A percentile compares a stretch with the other conserved stretches of the same genome.
phyloP scores from a whole-genome alignment of 768 basidiomycete species.

The Glaciozyma antarctica region DNA sequence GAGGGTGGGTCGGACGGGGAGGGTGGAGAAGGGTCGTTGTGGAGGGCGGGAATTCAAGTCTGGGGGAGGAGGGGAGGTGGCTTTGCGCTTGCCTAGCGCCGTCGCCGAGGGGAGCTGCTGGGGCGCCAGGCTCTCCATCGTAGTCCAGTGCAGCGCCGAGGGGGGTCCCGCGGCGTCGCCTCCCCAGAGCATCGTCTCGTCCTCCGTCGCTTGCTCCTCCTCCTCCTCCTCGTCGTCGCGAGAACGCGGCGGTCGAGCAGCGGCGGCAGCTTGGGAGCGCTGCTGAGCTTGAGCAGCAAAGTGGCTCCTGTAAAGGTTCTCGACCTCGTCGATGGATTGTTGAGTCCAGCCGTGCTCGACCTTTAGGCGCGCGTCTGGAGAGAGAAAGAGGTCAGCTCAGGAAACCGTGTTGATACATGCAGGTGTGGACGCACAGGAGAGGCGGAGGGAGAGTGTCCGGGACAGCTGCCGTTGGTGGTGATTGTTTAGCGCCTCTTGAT shows the following conservation, averaged over 20 bases:
- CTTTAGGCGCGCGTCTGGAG: neutral
- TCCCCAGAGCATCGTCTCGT: too few species aligned
- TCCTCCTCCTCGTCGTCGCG: neutral
- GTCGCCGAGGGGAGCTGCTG: neutral
- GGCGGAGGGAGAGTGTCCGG: neutral
- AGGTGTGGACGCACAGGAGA: neutral
- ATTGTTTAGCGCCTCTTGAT: neutral
- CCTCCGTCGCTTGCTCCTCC: neutral
- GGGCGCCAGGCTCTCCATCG: neutral
- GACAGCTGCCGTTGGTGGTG: neutral
- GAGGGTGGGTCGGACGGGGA: neutral
- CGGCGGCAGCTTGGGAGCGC: neutral
- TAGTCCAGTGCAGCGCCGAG: neutral
- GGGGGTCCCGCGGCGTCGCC: neutral
- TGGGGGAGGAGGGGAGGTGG: neutral
- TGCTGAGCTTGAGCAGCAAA: neutral
- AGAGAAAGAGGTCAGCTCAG: too few species aligned
- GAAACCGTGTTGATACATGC: too few species aligned
- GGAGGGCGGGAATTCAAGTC: neutral
- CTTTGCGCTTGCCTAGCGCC: neutral
- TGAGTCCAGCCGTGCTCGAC: neutral
- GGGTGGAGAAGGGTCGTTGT: neutral
- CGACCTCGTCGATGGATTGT: neutral
- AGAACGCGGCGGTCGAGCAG: neutral
- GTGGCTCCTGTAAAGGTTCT: neutral